These are phyloP conservation scores for Diutina mesorugosa DNA, from an alignment of 1,139 yeast genomes.

Conservation along the genomic window DNA sequence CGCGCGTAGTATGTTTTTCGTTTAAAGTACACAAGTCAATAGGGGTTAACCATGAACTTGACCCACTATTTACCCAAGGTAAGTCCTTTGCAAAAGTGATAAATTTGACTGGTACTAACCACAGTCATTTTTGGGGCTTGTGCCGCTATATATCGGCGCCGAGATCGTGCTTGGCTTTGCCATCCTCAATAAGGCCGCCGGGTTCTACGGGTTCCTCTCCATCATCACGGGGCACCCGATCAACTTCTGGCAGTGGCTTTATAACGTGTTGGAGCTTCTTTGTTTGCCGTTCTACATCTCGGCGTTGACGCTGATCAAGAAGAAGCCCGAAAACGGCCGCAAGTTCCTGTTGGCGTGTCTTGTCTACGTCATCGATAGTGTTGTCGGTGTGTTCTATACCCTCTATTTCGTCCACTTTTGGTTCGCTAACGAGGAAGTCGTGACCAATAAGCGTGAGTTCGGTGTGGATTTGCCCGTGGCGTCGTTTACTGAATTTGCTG, in stretches of 20 bases:
- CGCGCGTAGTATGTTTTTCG: background rate
- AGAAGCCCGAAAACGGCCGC: constrained; percentile 18
- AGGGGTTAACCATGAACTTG: background rate
- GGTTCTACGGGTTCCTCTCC: constrained; percentile 77
- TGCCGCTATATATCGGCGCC: constrained; percentile 81
- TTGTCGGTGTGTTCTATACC: constrained; percentile 56
- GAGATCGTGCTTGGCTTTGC: constrained; percentile 73
- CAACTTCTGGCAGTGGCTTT: constrained; percentile 71
- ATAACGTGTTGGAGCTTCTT: constrained; percentile 53
- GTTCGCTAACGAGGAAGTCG: constrained; percentile 39
- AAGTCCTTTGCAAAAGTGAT: background rate
- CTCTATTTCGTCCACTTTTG: constrained; percentile 63
- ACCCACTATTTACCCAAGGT: background rate
- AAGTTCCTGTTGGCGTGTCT: constrained; percentile 50
- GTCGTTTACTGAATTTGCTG: background rate
- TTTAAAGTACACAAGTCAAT: no score
- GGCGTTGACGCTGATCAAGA: constrained; percentile 36
- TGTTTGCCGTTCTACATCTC: constrained; percentile 55
- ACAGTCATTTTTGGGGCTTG: constrained; percentile 40
- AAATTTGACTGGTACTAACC: constrained; percentile 1
- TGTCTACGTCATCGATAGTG: constrained; percentile 53
- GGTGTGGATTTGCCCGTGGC: background rate
- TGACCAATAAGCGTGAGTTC: background rate
- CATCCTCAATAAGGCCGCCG: constrained; percentile 79
- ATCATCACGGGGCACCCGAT: constrained; percentile 84